A percentile compares a stretch with the other conserved stretches of the same genome.
Conservation (phyloP, 345 rosid species). For the Corchorus capsularis region DNA sequence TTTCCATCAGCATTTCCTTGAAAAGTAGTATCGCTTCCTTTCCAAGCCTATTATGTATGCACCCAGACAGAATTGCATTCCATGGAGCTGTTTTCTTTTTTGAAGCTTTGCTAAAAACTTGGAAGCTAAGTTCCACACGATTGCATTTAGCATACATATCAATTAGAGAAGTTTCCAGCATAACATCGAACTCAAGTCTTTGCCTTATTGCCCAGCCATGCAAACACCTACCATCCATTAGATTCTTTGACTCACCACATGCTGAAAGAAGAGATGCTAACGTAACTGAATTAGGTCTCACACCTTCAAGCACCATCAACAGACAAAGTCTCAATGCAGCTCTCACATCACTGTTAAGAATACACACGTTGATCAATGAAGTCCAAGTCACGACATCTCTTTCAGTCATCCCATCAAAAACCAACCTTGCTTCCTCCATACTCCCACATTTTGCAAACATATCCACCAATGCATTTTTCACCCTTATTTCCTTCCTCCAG, state of each 20-base stretch:
- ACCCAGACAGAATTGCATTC: constrained; percentile 74
- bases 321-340: constrained; percentile 48
- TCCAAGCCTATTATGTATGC: constrained; percentile 45
- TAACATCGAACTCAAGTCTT: constrained; percentile 43
- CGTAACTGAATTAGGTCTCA: constrained; percentile 61
- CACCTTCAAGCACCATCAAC: constrained; percentile 53
- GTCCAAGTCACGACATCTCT: constrained; percentile 75
- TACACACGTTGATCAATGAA: constrained; percentile 59
- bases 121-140: constrained; percentile 50
- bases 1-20: constrained; percentile 50
- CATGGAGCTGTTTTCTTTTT: constrained; percentile 60
- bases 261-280: constrained; percentile 70
- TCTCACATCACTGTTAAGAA: constrained; percentile 44
- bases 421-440: constrained; percentile 55
- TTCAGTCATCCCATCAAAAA: constrained; percentile 51
- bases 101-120: constrained; percentile 52
- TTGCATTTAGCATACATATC: constrained; percentile 86
- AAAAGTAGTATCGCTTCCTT: constrained; percentile 49
- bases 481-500: constrained; percentile 44
- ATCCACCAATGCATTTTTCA: constrained; percentile 59
- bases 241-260: constrained; percentile 48
- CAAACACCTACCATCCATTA: constrained; percentile 57
- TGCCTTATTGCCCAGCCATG: constrained; percentile 81
- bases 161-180: constrained; percentile 73
- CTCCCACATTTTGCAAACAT: constrained; percentile 69